A percentile compares a stretch with the other conserved stretches of the same genome.
phyloP scores from a whole-genome alignment of 106 monocot species.

The Allium sativum region DNA sequence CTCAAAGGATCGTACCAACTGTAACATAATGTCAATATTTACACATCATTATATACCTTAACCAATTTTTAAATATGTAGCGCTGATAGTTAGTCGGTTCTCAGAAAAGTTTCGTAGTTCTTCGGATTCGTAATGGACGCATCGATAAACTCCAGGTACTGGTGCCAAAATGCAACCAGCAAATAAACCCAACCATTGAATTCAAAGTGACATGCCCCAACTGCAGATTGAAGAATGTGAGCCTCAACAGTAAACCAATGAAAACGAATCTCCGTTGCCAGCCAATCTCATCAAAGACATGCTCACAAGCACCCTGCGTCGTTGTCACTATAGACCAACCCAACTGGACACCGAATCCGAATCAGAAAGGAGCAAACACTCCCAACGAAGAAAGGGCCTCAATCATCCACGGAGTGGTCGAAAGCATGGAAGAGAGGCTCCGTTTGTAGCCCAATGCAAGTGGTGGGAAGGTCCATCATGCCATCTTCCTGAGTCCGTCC shows the following conservation, averaged over 20 bases:
- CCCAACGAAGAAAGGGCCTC: constrained; percentile 6
- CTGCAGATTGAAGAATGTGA: constrained; percentile 62
- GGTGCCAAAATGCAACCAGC: constrained; percentile 60
- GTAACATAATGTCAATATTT: no score
- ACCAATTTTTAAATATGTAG: no score
- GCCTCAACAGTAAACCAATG: neutral
- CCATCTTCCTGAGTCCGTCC: constrained; percentile 9
- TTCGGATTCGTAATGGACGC: constrained; percentile 15
- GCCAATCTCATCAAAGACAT: constrained; percentile 54
- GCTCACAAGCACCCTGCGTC: constrained; percentile 17
- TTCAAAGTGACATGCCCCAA: constrained; percentile 51
- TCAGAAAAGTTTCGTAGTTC: no score
- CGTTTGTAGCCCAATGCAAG: constrained; percentile 9
- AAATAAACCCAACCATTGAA: constrained; percentile 36
- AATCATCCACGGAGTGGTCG: constrained; percentile 13
- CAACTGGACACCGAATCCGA: no score
- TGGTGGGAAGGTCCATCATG: neutral
- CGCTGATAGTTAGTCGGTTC: no score
- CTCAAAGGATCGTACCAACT: no score
- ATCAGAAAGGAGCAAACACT: neutral
- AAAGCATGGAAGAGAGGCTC: constrained; percentile 3
- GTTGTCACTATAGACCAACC: constrained; percentile 1
- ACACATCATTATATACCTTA: no score
- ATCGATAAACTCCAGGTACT: constrained; percentile 35
- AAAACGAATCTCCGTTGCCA: constrained; percentile 26